A percentile compares a stretch with the other conserved stretches of the same genome.
phyloP scores from a whole-genome alignment of 768 basidiomycete species.

The Amyloporia xantha region DNA sequence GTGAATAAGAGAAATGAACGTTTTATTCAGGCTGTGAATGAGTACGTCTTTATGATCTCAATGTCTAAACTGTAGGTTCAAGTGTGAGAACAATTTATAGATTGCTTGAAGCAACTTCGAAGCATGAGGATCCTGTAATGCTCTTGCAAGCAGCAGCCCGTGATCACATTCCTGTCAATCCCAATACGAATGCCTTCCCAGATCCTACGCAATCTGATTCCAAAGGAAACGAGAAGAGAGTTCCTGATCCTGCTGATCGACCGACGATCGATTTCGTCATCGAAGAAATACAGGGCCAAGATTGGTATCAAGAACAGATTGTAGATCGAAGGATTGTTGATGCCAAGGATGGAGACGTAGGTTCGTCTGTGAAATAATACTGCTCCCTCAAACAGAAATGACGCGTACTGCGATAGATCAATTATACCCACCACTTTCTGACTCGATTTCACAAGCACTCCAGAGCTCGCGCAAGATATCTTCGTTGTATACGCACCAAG shows the following conservation, averaged over 20 bases:
- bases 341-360: constrained; percentile 44
- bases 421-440: constrained; percentile 54
- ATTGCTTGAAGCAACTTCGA: constrained; percentile 47
- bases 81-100: constrained; percentile 28
- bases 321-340: constrained; percentile 46
- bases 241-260: constrained; percentile 44
- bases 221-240: constrained; percentile 13
- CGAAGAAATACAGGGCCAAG: constrained; percentile 45
- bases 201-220: constrained; percentile 3
- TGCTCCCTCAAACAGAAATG: background rate
- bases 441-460: constrained; percentile 48
- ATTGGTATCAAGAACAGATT: constrained; percentile 72
- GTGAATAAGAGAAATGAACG: constrained; percentile 62
- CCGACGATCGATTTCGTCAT: constrained; percentile 54
- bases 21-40: constrained; percentile 61
- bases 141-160: constrained; percentile 62
- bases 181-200: constrained; percentile 19
- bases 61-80: background rate
- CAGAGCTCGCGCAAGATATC: constrained; percentile 51
- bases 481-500: constrained; percentile 65
- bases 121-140: constrained; percentile 51
- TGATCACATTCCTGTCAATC: constrained; percentile 67
- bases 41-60: constrained; percentile 32
- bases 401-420: constrained; percentile 29
- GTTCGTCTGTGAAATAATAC: constrained; percentile 26